Evolutionary conservation across 1,284 basidiomycete genomes (phyloP).

Genomic region (Pseudozyma tsukubaensis): DNA sequence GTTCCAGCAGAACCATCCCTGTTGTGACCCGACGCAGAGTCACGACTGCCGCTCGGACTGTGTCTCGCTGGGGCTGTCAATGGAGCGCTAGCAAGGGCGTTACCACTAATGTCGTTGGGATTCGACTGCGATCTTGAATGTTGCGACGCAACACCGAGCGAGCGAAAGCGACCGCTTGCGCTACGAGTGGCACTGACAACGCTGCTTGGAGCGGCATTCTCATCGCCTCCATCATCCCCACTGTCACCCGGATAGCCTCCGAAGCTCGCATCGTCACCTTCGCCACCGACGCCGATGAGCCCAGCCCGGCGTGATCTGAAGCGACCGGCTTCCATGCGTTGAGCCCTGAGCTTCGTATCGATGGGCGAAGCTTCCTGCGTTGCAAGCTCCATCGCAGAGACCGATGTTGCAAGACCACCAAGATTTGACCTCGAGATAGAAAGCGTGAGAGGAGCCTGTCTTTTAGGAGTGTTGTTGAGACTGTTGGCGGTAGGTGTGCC

Average conservation of each 20-base stretch:
- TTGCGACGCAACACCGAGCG: conserved; percentile 16
- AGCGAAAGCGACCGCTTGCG: conserved; percentile 20
- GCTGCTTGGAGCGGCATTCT: conserved; percentile 31
- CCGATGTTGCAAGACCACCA: conserved; percentile 9
- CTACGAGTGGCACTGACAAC: conserved; percentile 12
- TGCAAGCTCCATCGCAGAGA: background rate
- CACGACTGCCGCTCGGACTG: conserved; percentile 3
- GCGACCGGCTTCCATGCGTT: conserved; percentile 28
- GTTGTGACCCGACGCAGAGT: conserved; percentile 3
- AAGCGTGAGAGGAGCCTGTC: conserved; percentile 22
- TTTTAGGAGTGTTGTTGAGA: conserved; percentile 29
- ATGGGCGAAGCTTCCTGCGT: conserved; percentile 25
- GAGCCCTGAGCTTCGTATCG: conserved; percentile 29
- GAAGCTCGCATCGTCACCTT: conserved; percentile 18
- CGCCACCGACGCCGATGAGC: conserved; percentile 27
- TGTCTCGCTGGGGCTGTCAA: conserved; percentile 6
- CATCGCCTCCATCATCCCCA: conserved; percentile 27
- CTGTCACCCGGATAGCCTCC: conserved; percentile 7
- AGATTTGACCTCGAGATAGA: conserved; percentile 42
- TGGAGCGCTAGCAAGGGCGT: conserved; percentile 17
- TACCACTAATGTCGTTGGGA: conserved; percentile 17
- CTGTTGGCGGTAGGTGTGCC: conserved; percentile 8
- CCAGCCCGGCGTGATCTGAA: conserved; percentile 30
- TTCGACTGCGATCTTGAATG: conserved; percentile 30
- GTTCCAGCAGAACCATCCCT: conserved; percentile 9